Percentiles rank a stretch among this genome's conserved stretches.
These are phyloP conservation scores for Trypanosoma boissoni DNA, from an alignment of 208 protist genomes.

Conservation along the genomic window DNA sequence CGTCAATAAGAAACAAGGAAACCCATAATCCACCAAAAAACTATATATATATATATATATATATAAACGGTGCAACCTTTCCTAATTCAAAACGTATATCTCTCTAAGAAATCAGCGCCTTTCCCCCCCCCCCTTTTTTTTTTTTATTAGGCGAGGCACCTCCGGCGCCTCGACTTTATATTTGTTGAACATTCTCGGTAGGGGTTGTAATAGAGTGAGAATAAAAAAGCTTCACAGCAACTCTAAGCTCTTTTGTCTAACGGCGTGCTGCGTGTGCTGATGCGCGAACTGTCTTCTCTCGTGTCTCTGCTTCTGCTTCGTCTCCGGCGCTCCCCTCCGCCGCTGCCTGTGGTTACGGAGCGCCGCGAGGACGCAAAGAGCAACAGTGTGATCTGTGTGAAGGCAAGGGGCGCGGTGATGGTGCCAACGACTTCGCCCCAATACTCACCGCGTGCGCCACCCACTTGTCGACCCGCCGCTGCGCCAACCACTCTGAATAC, in stretches of 20 bases:
- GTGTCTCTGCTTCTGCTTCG: conserved; percentile 7
- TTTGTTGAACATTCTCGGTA: no score
- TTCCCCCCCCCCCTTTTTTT: no score
- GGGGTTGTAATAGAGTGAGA: conserved; percentile 17
- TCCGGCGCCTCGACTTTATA: no score
- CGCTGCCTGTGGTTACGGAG: background rate
- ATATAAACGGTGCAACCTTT: no score
- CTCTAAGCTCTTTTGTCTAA: background rate
- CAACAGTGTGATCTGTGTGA: conserved; percentile 19
- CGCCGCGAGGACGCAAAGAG: background rate
- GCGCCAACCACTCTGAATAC: conserved; percentile 41
- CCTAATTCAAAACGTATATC: no score
- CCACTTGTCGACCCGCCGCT: conserved; percentile 40
- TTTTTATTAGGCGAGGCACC: no score
- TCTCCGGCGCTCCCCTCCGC: conserved; percentile 7
- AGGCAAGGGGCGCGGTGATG: conserved; percentile 26
- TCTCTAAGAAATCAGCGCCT: no score
- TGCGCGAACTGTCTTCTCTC: conserved; percentile 10
- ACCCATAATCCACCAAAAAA: no score
- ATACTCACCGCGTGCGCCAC: conserved; percentile 64
- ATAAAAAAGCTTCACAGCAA: conserved; percentile 11
- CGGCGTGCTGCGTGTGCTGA: conserved; percentile 1
- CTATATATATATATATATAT: no score
- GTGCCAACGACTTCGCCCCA: conserved; percentile 64
- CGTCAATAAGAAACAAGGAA: no score